Percentiles rank a stretch among this genome's conserved stretches.
phyloP scores from a whole-genome alignment of 2,329 filamentous ascomycete species.

The Cryphonectria parasitica region DNA sequence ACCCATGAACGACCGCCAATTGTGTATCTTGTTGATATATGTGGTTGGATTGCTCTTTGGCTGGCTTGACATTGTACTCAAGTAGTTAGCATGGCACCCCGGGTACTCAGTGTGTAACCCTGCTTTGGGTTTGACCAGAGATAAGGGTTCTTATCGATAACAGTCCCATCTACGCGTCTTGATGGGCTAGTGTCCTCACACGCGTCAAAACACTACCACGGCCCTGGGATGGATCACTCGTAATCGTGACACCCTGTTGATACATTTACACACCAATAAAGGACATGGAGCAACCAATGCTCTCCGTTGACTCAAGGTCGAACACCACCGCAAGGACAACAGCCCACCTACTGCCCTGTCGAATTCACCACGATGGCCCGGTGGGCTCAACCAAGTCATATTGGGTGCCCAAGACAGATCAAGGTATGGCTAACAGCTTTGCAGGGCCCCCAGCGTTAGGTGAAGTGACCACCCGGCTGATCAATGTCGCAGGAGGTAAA shows the following conservation, averaged over 20 bases:
- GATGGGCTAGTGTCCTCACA: neutral
- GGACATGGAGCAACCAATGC: conserved; percentile 48
- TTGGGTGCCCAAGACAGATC: conserved; percentile 63
- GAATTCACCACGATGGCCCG: conserved; percentile 77
- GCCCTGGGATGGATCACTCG: neutral
- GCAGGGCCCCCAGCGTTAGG: neutral
- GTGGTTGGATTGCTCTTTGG: neutral
- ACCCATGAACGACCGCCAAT: neutral
- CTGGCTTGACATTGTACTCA: neutral
- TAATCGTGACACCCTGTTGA: neutral
- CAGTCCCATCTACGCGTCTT: conserved; percentile 23
- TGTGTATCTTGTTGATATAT: neutral
- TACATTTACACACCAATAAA: neutral
- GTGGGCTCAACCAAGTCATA: conserved; percentile 67
- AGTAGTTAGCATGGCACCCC: neutral
- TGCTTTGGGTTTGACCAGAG: neutral
- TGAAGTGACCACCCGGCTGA: conserved; percentile 22
- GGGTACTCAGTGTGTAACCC: neutral
- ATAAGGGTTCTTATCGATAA: conserved; percentile 27
- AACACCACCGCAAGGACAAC: conserved; percentile 45
- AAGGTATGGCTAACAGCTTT: conserved; percentile 29
- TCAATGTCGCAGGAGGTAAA: conserved; percentile 47
- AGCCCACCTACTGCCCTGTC: conserved; percentile 78
- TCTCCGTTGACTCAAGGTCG: conserved; percentile 41
- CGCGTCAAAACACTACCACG: conserved; percentile 1